Evolutionary conservation across 768 basidiomycete genomes (phyloP).

Genomic region (Tulasnella calospora): DNA sequence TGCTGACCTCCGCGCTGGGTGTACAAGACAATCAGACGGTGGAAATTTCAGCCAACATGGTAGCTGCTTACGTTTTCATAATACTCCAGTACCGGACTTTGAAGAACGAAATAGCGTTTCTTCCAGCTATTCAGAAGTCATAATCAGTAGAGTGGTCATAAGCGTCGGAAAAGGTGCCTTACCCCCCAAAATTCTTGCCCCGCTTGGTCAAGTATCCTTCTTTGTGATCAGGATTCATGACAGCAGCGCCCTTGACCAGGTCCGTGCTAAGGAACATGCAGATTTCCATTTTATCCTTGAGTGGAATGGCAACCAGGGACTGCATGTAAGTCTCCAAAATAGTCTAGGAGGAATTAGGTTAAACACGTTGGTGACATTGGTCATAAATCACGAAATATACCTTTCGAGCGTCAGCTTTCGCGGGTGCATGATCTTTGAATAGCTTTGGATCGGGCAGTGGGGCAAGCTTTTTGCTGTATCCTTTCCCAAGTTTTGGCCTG

Average conservation of each 20-base stretch:
- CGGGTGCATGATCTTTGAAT: slow-evolving; percentile 96
- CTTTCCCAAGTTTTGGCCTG: slow-evolving; percentile 51
- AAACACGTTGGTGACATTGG: not conserved
- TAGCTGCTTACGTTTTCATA: slow-evolving; percentile 83
- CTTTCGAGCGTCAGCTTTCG: slow-evolving; percentile 94
- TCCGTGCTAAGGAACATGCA: slow-evolving; percentile 91
- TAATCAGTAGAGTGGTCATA: not conserved
- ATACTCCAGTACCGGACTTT: slow-evolving; percentile 87
- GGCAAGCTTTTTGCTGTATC: slow-evolving; percentile 68
- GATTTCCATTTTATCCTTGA: slow-evolving; percentile 84
- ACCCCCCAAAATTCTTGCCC: slow-evolving; percentile 94
- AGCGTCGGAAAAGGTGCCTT: slow-evolving; percentile 26
- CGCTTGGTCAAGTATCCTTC: slow-evolving; percentile 95
- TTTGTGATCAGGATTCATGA: slow-evolving; percentile 77
- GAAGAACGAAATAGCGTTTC: slow-evolving; percentile 88
- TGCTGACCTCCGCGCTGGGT: slow-evolving; percentile 76
- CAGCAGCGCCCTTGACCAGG: slow-evolving; percentile 65
- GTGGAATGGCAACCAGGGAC: slow-evolving; percentile 69
- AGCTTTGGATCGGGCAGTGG: slow-evolving; percentile 84
- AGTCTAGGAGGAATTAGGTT: slow-evolving; percentile 30
- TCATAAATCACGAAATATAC: slow-evolving; percentile 43
- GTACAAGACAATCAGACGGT: slow-evolving; percentile 18
- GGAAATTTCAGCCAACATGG: not conserved
- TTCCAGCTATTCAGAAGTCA: slow-evolving; percentile 54
- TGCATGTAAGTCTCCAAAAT: slow-evolving; percentile 78